phyloP scores from a whole-genome alignment of 345 rosid species.

The Eucalyptus pauciflora region DNA sequence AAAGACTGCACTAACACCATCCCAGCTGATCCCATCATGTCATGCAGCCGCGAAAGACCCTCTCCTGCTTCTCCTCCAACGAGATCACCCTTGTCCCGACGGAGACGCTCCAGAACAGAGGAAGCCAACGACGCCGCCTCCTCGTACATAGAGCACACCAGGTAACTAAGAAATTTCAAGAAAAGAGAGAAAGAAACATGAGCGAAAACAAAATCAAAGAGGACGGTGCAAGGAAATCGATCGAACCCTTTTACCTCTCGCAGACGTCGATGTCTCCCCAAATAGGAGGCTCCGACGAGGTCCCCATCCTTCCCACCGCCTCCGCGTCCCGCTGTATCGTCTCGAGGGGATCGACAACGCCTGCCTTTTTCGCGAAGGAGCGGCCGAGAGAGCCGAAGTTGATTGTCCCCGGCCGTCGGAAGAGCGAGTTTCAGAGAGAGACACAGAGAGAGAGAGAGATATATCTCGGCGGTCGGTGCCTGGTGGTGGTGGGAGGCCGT shows the following conservation, averaged over 20 bases:
- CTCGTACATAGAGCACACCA: slow-evolving; percentile 68
- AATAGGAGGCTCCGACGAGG: slow-evolving; percentile 2
- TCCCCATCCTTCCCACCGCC: background rate
- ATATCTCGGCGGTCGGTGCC: background rate
- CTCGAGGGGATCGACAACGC: background rate
- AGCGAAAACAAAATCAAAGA: background rate
- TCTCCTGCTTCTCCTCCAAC: slow-evolving; percentile 15
- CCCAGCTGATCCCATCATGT: slow-evolving; percentile 56
- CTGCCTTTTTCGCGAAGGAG: background rate
- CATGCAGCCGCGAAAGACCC: background rate
- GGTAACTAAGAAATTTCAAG: slow-evolving; percentile 29
- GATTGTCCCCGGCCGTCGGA: background rate
- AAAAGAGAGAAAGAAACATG: background rate
- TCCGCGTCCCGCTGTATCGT: background rate
- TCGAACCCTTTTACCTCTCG: slow-evolving; percentile 17
- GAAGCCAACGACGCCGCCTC: slow-evolving; percentile 61
- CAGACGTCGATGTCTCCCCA: slow-evolving; percentile 39
- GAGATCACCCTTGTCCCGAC: background rate
- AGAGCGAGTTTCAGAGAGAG: background rate
- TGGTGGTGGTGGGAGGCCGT: background rate
- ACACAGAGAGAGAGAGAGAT: background rate
- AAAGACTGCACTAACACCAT: slow-evolving; percentile 83
- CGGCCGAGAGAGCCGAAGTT: background rate
- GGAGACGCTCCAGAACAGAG: slow-evolving; percentile 26
- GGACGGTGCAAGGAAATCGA: too few relatives aligned